Evolutionary conservation across 148 eudicot genomes (phyloP), one percentile per base, ranked within the genome.

Genomic region (Amaranthus palmeri): DNA sequence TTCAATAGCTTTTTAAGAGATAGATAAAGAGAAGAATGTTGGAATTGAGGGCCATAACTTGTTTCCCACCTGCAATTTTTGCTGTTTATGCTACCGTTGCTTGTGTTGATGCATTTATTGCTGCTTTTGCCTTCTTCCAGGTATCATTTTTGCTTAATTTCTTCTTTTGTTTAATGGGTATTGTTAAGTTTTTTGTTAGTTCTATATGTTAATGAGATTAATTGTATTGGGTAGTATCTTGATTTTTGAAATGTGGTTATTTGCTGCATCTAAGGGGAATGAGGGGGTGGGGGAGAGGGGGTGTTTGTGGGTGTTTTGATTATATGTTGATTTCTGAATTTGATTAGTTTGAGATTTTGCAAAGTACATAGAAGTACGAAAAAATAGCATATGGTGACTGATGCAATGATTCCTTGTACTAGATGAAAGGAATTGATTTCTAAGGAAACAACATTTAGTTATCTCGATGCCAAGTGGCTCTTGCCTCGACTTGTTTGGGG

Each of bases 91-190:
- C 80, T 48, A 77, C 79, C 46, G 80, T 92, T 66, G 87, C 92
- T 70, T 74, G 49, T 56, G 67, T 88, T 71, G 90, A 90, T 81
- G 85, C 77, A 5, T 62, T 74, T 48, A 87, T 92, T 78, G 88
- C 87, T 57, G 72, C 79, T 64, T 72, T 90, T 72, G 88, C 97
- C 75, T 85, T 92, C 64, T 86, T 69, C 77, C 92, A 88, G 97
- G 97, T 90, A 54, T 54, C 49, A 6, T 11, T 52, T 61, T n/a
- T 68, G 50, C 52, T 62, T 18, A 43, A 8, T 14, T 54, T 65
- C 7, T 41, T 51, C 14, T 56, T 9, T 43, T 54, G 40, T 73
- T 11, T 61, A 7, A 18, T 44, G 15, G 62, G 50, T 44, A 10
- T 65, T 14, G 52, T 48, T 53, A 46, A 1, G 7, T 59, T 52